Evolutionary conservation across 306 rosid species (phyloP).

Genomic region (Quillaja saponaria): DNA sequence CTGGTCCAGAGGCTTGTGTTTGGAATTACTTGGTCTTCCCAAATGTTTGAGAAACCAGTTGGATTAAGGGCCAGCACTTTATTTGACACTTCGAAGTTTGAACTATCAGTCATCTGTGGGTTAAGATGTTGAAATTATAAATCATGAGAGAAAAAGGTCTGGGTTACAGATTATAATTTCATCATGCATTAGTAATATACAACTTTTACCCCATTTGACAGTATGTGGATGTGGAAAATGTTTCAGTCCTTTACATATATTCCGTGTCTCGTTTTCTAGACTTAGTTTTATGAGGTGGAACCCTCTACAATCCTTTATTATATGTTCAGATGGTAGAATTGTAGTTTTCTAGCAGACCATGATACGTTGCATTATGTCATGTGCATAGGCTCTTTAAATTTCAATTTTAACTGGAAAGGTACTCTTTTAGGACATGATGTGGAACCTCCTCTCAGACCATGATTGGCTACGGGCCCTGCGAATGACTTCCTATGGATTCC

Average conservation of each 20-base stretch:
- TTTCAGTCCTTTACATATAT: background rate
- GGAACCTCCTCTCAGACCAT: conserved; percentile 58
- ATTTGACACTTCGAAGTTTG: background rate
- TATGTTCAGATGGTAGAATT: conserved; percentile 8
- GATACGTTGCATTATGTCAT: too few species aligned
- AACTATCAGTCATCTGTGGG: too few species aligned
- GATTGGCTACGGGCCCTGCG: conserved; percentile 89
- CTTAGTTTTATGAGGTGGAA: conserved; percentile 3
- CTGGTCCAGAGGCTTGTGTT: background rate
- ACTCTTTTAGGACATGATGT: conserved; percentile 49
- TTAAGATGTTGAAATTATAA: too few species aligned
- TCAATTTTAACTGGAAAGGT: conserved; percentile 28
- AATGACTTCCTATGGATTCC: conserved; percentile 91
- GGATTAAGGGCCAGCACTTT: conserved; percentile 1
- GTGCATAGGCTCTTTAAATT: too few species aligned
- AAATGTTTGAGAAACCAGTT: background rate
- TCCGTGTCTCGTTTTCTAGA: background rate
- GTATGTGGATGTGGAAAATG: background rate
- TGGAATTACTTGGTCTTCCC: background rate
- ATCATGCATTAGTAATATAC: too few species aligned
- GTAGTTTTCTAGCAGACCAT: too few species aligned
- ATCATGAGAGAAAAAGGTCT: too few species aligned
- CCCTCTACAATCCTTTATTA: conserved; percentile 3
- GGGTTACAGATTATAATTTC: too few species aligned
- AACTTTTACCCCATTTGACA: background rate